A percentile compares a stretch with the other conserved stretches of the same genome.
Evolutionary conservation across 2,329 filamentous ascomycete species (phyloP).

Genomic region (Botrytis paeoniae): DNA sequence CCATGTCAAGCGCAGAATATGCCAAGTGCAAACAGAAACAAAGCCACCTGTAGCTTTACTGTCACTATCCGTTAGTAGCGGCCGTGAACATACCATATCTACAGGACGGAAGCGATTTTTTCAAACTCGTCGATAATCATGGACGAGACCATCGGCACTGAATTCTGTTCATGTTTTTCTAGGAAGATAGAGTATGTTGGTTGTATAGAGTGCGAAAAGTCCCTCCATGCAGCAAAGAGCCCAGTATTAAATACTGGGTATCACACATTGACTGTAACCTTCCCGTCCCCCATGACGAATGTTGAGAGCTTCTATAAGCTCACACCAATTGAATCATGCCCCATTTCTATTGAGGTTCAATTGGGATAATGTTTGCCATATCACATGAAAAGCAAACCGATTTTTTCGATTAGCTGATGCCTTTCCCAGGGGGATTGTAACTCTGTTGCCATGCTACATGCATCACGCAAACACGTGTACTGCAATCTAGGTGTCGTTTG

Average conservation of each 20-base stretch:
- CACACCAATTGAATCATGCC: neutral
- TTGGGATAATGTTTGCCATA: neutral
- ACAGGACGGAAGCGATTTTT: fast-evolving
- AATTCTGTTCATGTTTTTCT: no score
- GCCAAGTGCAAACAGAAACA: neutral
- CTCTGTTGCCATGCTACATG: neutral
- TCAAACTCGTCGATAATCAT: no score
- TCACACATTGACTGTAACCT: neutral
- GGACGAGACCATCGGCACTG: no score
- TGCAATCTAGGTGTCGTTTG: no score
- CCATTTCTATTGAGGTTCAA: neutral
- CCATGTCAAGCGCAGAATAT: neutral
- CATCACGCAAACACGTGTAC: neutral
- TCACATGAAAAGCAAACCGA: neutral
- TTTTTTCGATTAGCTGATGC: neutral
- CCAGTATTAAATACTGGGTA: neutral
- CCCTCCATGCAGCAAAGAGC: neutral
- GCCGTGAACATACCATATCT: neutral
- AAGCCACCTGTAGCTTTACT: neutral
- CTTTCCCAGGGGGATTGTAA: neutral
- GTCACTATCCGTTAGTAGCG: neutral
- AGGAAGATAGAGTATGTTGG: no score
- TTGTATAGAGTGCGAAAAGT: neutral
- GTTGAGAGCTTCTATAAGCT: neutral
- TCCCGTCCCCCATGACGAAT: neutral